Evolutionary conservation across 164 flowering plant species (phyloP).

Genomic region (Aristolochia contorta): DNA sequence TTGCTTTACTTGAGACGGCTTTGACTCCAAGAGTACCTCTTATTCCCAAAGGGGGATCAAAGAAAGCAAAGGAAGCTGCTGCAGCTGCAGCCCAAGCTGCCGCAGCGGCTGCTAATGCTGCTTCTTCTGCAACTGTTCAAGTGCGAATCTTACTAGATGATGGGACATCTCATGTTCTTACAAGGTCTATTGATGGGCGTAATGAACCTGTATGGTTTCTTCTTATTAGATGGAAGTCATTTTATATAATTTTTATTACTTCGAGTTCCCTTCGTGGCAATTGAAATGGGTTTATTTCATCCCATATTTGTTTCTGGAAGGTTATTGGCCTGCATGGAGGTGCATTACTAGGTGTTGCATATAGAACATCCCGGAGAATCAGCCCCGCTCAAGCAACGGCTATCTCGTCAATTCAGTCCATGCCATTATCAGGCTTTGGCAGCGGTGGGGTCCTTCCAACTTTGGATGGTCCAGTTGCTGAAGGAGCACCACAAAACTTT

Average conservation of each 20-base stretch:
- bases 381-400: constrained; percentile 84
- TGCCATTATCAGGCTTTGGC: constrained; percentile 91
- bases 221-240: neutral
- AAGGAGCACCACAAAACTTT: constrained; percentile 77
- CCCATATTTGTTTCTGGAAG: constrained; percentile 23
- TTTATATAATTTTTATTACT: neutral
- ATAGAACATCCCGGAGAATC: constrained; percentile 81
- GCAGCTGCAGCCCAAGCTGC: constrained; percentile 94
- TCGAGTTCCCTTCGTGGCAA: neutral
- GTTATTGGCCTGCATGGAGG: constrained; percentile 95
- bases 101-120: constrained; percentile 90
- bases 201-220: constrained; percentile 65
- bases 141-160: constrained; percentile 92
- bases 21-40: constrained; percentile 73
- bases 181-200: constrained; percentile 79
- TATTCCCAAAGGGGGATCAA: constrained; percentile 77
- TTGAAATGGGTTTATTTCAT: neutral
- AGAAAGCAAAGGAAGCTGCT: constrained; percentile 97
- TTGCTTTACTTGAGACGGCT: constrained; percentile 85
- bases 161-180: constrained; percentile 86
- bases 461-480: constrained; percentile 51
- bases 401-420: constrained; percentile 81
- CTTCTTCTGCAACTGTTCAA: constrained; percentile 84
- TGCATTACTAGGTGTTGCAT: constrained; percentile 92
- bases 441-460: constrained; percentile 50